Conservation (phyloP, 805 yeast species). For the Suhomyces faveliae region DNA sequence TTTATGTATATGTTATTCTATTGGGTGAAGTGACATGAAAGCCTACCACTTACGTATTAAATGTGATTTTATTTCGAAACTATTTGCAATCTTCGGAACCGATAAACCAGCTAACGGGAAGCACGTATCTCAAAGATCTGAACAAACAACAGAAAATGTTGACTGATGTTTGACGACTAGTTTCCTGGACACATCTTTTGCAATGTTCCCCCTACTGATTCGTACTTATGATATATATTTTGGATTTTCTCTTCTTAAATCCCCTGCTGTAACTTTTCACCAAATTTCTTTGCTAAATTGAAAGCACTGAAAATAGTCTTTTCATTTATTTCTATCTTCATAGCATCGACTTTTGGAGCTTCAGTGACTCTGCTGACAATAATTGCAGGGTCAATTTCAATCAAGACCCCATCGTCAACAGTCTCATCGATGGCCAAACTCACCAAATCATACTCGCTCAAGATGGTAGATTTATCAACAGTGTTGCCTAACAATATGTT, state of each 20-base stretch:
- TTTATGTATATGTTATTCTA: too few relatives aligned
- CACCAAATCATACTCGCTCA: slow-evolving; percentile 83
- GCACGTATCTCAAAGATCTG: neutral
- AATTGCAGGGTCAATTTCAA: slow-evolving; percentile 84
- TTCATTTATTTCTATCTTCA: slow-evolving; percentile 66
- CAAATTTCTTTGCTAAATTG: slow-evolving; percentile 76
- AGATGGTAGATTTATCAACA: slow-evolving; percentile 73
- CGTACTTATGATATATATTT: neutral
- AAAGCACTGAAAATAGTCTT: slow-evolving; percentile 80
- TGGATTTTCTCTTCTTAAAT: slow-evolving; percentile 23
- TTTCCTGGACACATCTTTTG: too few relatives aligned
- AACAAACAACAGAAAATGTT: neutral
- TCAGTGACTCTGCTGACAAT: slow-evolving; percentile 90
- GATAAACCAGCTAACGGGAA: neutral
- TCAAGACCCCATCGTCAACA: slow-evolving; percentile 87
- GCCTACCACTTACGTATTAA: too few relatives aligned
- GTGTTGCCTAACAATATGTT: slow-evolving; percentile 69
- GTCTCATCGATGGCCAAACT: slow-evolving; percentile 88
- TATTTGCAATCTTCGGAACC: neutral
- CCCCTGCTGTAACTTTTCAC: slow-evolving; percentile 48
- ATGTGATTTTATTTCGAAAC: neutral
- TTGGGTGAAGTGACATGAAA: too few relatives aligned
- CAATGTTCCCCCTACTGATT: neutral
- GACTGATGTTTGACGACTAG: too few relatives aligned
- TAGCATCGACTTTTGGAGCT: slow-evolving; percentile 50